Conservation (phyloP, 1,284 basidiomycete genomes). For the Stygiomarasmius scandens region DNA sequence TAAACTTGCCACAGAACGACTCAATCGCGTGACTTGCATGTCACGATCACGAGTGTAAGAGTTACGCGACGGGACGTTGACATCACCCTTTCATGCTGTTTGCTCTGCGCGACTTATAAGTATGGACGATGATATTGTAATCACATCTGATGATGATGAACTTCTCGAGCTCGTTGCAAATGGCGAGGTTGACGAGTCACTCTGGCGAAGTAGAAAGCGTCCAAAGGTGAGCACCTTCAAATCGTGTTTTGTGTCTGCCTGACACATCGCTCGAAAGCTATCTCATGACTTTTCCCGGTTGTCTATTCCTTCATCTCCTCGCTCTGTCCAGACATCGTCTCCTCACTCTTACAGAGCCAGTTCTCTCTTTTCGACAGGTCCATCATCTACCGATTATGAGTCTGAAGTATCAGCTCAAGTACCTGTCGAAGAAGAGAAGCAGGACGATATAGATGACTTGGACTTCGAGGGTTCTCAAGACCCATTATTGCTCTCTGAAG, state of each 20-base stretch:
- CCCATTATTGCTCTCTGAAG: background rate
- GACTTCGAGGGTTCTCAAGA: background rate
- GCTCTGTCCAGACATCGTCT: background rate
- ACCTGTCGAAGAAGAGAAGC: background rate
- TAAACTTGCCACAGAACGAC: no score
- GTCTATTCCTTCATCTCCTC: background rate
- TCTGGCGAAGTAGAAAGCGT: background rate
- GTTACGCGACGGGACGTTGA: no score
- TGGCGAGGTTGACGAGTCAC: background rate
- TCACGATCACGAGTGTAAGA: no score
- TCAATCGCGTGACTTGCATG: no score
- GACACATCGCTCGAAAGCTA: background rate
- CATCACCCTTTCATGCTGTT: no score
- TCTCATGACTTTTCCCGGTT: background rate
- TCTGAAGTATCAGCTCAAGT: background rate
- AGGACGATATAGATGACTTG: background rate
- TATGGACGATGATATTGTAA: background rate
- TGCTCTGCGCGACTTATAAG: background rate
- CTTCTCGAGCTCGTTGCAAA: background rate
- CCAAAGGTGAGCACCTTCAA: background rate
- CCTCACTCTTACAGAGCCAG: background rate
- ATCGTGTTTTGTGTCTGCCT: background rate
- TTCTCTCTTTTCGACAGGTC: background rate
- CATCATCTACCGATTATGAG: background rate
- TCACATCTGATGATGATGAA: background rate